Percentiles rank a stretch among this genome's conserved stretches.
Evolutionary conservation across 768 basidiomycete genomes (phyloP).

Genomic region (Amanita fuliginea): DNA sequence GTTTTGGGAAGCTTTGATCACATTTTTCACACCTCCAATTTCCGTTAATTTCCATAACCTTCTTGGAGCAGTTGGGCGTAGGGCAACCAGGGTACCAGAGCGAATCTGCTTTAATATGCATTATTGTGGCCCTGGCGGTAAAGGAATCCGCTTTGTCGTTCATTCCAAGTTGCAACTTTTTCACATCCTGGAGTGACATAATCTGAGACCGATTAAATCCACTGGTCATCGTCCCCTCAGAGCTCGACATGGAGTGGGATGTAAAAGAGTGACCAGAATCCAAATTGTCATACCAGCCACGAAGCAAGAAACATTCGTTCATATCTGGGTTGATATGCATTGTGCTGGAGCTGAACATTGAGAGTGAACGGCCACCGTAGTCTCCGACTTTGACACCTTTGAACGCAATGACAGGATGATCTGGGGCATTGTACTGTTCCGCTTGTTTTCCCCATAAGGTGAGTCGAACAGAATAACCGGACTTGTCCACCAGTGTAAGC

Average conservation of each 20-base stretch:
- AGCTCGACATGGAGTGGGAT: slow-evolving; percentile 45
- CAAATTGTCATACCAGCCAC: slow-evolving; percentile 84
- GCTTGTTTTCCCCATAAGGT: slow-evolving; percentile 97
- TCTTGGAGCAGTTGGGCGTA: slow-evolving; percentile 76
- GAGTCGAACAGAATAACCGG: slow-evolving; percentile 65
- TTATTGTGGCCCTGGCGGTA: slow-evolving; percentile 69
- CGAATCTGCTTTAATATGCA: slow-evolving; percentile 77
- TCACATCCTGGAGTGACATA: slow-evolving; percentile 66
- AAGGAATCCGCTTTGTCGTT: slow-evolving; percentile 77
- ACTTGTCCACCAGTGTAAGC: slow-evolving; percentile 76
- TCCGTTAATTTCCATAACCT: slow-evolving; percentile 58
- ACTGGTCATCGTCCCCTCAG: slow-evolving; percentile 23
- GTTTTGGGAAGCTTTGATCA: slow-evolving; percentile 52
- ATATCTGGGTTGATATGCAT: slow-evolving; percentile 88
- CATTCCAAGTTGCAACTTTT: slow-evolving; percentile 63
- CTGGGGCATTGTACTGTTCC: slow-evolving; percentile 54
- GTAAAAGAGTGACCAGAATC: slow-evolving; percentile 61
- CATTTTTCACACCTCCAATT: slow-evolving; percentile 96
- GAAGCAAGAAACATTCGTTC: slow-evolving; percentile 73
- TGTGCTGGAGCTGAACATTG: slow-evolving; percentile 69
- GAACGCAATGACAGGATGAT: slow-evolving; percentile 76
- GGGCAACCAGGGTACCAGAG: slow-evolving; percentile 87
- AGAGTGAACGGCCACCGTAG: slow-evolving; percentile 79
- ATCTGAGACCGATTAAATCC: slow-evolving; percentile 64
- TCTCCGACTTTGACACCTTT: slow-evolving; percentile 92